A percentile compares a stretch with the other conserved stretches of the same genome.
Conservation (phyloP, 768 basidiomycete species). For the Boletus rex-veris region DNA sequence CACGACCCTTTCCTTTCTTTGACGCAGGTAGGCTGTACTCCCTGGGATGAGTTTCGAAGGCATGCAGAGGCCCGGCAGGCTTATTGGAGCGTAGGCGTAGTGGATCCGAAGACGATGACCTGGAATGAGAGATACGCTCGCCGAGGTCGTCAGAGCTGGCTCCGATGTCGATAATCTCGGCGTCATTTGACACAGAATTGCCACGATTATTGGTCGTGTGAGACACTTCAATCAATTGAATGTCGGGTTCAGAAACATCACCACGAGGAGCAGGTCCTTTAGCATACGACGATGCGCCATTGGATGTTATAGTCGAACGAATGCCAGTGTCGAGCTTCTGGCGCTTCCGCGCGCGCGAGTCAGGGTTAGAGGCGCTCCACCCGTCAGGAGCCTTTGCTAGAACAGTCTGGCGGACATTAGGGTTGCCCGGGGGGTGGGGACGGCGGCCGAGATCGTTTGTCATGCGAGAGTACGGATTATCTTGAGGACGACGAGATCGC, state of each 20-base stretch:
- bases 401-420: conserved; percentile 19
- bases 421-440: conserved; percentile 18
- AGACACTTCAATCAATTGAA: conserved; percentile 18
- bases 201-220: neutral
- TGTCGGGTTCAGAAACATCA: conserved; percentile 16
- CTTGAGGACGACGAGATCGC: conserved; percentile 2
- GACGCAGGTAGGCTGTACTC: neutral
- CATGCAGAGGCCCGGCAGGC: conserved; percentile 2
- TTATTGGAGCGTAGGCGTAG: neutral
- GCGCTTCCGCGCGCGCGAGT: conserved; percentile 22
- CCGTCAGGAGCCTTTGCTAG: conserved; percentile 7
- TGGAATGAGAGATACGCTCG: conserved; percentile 13
- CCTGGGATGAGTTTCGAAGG: conserved; percentile 23
- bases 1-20: conserved; percentile 26
- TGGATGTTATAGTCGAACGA: neutral
- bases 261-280: neutral
- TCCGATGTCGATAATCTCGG: conserved; percentile 22
- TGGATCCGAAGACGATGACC: conserved; percentile 27
- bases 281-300: neutral
- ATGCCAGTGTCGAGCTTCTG: conserved; percentile 13
- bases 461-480: conserved; percentile 10
- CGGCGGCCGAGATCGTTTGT: neutral
- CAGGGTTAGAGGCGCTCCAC: neutral
- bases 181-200: conserved; percentile 6
- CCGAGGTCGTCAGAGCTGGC: conserved; percentile 23